A percentile compares a stretch with the other conserved stretches of the same genome.
These are phyloP conservation scores for Pseudozyma sp. DNA, from an alignment of 1,284 basidiomycete species.

Conservation along the genomic window DNA sequence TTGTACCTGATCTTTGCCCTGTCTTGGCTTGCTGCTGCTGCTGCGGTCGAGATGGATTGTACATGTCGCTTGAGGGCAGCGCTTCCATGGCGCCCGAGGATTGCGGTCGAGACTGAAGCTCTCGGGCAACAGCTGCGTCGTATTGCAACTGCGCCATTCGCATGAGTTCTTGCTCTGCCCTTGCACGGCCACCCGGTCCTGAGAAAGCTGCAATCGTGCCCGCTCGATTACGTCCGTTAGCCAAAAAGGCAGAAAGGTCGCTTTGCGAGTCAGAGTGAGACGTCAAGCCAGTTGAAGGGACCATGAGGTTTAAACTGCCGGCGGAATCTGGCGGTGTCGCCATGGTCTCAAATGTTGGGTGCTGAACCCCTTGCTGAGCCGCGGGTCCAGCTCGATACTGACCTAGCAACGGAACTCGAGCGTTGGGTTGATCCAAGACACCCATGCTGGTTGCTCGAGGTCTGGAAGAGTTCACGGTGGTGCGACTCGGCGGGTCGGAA, in stretches of 20 bases:
- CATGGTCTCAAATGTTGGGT: conserved; percentile 7
- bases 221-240: conserved; percentile 51
- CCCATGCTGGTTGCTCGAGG: conserved; percentile 53
- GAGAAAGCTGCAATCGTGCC: conserved; percentile 64
- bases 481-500: conserved; percentile 5
- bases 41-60: conserved; percentile 11
- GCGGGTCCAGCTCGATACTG: conserved; percentile 11
- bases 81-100: conserved; percentile 30
- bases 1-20: conserved; percentile 70
- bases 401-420: conserved; percentile 12
- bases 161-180: conserved; percentile 60
- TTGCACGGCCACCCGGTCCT: conserved; percentile 57
- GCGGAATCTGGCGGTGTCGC: conserved; percentile 2
- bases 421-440: conserved; percentile 30
- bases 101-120: conserved; percentile 13
- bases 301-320: conserved; percentile 6
- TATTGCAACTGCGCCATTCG: conserved; percentile 46
- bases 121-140: conserved; percentile 18
- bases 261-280: conserved; percentile 10
- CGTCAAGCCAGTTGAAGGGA: conserved; percentile 4
- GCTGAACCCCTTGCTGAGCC: neutral
- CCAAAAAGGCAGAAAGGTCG: conserved; percentile 24
- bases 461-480: conserved; percentile 12
- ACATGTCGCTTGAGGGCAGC: conserved; percentile 11
- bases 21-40: conserved; percentile 12